Evolutionary conservation across 371 early-diverging fungal species (phyloP), one percentile per base, ranked within the genome.

Genomic region (Phascolomyces articulosus): DNA sequence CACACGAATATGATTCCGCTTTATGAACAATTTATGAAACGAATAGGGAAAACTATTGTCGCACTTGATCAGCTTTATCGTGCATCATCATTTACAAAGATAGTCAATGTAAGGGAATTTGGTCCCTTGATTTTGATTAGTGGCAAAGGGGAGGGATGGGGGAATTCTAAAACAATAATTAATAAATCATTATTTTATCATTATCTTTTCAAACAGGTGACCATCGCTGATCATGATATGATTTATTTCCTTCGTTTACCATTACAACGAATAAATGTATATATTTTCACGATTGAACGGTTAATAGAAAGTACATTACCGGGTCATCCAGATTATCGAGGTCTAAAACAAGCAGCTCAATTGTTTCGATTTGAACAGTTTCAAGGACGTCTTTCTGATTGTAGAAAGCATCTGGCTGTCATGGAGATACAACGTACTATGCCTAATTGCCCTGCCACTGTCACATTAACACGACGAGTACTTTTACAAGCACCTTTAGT

Each of bases 401-500:
- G 71, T 21, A 54, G 48, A 29, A 34, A 62, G 2, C 71, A 73
- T 28, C 29, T 71, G 7, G 26, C 53, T 18, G 74, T 71, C 0
- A 26, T 69, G 1, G 73, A 77, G 58, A 51, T 59, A 11, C 65
- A 55, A 40, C 60, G 59, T 15, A 16, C 65, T 0, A 66, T 77
- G n/a, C 29, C 55, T 20, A 58, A 63, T 4, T 73, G 68, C 16
- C 73, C 72, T 16, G 58, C 70, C 18, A 31, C 40, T 28, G 70
- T 71, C 1, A 77, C 73, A n/a, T 38, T 55, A 7, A 27, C 62
- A 3, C 69, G 73, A 13, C 67, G 77, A 3, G 48, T 77, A 15
- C 16, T 77, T 3, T 47, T 69, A 11, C 64, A 51, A 13, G 61
- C 71, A 7, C 60, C 71, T 4, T 48, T 77, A 11, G 67, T 71